Percentiles rank a stretch among this genome's conserved stretches.
phyloP scores from a whole-genome alignment of 305 asterid species.

The Fraxinus ornus region DNA sequence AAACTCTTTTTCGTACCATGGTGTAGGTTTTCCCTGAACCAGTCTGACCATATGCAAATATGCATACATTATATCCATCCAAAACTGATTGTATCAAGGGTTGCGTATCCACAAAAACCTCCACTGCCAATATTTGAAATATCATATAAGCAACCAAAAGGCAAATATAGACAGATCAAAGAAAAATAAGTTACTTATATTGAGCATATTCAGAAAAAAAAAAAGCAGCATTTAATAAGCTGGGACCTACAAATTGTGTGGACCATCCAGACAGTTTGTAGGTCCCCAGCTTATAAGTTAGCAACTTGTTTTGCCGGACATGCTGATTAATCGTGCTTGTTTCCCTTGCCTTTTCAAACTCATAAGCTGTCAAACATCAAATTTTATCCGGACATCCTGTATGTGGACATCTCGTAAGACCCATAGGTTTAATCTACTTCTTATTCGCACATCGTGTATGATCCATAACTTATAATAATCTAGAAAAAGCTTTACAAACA shows the following conservation, averaged over 20 bases:
- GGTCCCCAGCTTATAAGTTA: neutral
- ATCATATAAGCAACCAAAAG: neutral
- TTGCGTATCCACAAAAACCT: constrained; percentile 78
- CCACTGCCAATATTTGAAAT: constrained; percentile 45
- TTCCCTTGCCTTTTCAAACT: neutral
- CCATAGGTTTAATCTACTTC: neutral
- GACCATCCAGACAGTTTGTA: neutral
- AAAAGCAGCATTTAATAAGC: neutral
- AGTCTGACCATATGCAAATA: constrained; percentile 95
- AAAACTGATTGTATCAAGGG: constrained; percentile 81
- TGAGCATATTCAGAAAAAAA: neutral
- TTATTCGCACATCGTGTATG: neutral
- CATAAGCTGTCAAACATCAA: neutral
- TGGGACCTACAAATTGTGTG: neutral
- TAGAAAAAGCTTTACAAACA: neutral
- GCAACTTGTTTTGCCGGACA: neutral
- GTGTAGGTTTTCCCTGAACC: constrained; percentile 96
- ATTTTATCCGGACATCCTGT: neutral
- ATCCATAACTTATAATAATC: neutral
- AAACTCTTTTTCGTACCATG: constrained; percentile 50
- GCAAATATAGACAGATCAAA: neutral
- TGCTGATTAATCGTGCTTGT: neutral
- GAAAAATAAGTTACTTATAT: neutral
- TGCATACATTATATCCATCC: constrained; percentile 91
- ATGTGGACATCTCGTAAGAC: neutral